Percentiles rank a stretch among this genome's conserved stretches.
phyloP scores from a whole-genome alignment of 768 basidiomycete species.

The Xanthoconium purpureum region DNA sequence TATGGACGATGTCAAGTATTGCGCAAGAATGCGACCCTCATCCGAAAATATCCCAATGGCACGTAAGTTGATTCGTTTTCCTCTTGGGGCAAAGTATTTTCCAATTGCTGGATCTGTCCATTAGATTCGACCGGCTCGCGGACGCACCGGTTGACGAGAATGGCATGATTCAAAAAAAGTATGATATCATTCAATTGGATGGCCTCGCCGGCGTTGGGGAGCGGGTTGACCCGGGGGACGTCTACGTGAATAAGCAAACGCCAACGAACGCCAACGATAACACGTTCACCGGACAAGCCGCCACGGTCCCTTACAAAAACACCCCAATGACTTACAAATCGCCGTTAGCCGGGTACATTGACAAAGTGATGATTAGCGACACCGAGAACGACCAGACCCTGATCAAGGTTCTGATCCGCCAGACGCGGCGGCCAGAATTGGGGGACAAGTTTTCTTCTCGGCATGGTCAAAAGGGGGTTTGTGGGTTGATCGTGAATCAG shows the following conservation, averaged over 20 bases:
- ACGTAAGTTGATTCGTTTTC: conserved; percentile 60
- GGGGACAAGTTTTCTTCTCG: conserved; percentile 98
- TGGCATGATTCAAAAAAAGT: conserved; percentile 76
- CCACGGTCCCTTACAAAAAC: conserved; percentile 86
- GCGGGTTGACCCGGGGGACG: conserved; percentile 86
- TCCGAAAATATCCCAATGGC: conserved; percentile 95
- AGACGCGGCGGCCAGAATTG: conserved; percentile 93
- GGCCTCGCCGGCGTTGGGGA: conserved; percentile 95
- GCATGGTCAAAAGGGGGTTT: conserved; percentile 99
- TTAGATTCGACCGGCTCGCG: conserved; percentile 88
- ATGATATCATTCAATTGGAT: conserved; percentile 87
- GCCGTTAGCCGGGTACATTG: conserved; percentile 89
- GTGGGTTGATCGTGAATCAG: conserved; percentile 97
- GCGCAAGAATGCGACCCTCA: conserved; percentile 90
- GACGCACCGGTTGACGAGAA: conserved; percentile 87
- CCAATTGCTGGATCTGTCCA: neutral
- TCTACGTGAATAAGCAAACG: conserved; percentile 96
- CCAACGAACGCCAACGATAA: conserved; percentile 94
- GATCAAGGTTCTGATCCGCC: conserved; percentile 95
- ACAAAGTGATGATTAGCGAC: conserved; percentile 97
- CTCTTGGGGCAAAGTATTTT: conserved; percentile 9
- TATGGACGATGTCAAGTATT: conserved; percentile 98
- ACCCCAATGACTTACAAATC: conserved; percentile 92
- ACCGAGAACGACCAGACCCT: conserved; percentile 95
- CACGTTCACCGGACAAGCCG: conserved; percentile 78